Evolutionary conservation across 257 asterid genomes (phyloP).

Genomic region (Parsonsia alboflavescens): DNA sequence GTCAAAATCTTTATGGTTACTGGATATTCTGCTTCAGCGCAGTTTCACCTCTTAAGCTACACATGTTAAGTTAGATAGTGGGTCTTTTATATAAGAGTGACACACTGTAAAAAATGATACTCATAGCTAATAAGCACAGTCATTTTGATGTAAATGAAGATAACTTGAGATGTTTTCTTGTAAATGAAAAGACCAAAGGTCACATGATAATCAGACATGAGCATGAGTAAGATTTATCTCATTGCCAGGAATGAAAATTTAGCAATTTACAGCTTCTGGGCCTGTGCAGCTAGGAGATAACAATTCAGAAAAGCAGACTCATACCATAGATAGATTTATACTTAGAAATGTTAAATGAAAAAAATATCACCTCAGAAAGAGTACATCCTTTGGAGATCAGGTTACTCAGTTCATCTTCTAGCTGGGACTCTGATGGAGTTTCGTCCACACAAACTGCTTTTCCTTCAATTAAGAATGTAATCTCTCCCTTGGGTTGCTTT

Average conservation of each 20-base stretch:
- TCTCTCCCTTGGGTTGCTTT: slow-evolving; percentile 87
- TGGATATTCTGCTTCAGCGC: not conserved
- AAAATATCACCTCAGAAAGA: slow-evolving; percentile 66
- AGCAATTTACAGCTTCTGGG: not conserved
- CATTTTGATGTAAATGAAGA: slow-evolving; percentile 6
- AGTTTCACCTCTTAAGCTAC: not conserved
- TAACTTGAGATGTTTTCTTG: not conserved
- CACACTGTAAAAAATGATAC: not conserved
- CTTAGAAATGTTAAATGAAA: slow-evolving; percentile 4
- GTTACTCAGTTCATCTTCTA: slow-evolving; percentile 65
- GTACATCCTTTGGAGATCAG: slow-evolving; percentile 69
- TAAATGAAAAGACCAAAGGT: not conserved
- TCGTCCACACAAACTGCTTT: slow-evolving; percentile 35
- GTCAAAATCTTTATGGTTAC: not conserved
- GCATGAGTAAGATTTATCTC: not conserved
- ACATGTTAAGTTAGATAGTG: too few relatives aligned
- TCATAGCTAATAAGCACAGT: not conserved
- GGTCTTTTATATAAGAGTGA: not conserved
- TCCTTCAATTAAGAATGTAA: slow-evolving; percentile 84
- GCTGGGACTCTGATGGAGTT: slow-evolving; percentile 61
- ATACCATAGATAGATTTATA: not conserved
- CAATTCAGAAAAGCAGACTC: not conserved
- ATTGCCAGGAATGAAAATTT: not conserved
- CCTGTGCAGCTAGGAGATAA: not conserved
- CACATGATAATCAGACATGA: not conserved